phyloP scores from a whole-genome alignment of 768 basidiomycete species.

The Tricholoma furcatifolium region DNA sequence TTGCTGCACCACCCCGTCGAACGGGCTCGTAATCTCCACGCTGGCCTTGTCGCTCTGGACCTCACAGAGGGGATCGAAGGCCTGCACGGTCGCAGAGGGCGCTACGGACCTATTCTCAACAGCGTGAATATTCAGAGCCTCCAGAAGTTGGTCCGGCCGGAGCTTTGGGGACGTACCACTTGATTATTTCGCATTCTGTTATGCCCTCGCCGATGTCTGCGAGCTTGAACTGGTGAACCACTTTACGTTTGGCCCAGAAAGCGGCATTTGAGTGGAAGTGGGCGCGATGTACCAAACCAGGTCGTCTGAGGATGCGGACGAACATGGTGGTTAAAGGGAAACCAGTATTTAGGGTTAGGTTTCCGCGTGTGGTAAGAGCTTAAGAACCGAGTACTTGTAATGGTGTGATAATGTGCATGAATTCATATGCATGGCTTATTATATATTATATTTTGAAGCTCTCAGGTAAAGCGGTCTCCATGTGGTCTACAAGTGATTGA shows the following conservation, averaged over 20 bases:
- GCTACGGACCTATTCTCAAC: constrained; percentile 56
- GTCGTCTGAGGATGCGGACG: constrained; percentile 29
- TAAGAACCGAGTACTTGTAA: constrained; percentile 3
- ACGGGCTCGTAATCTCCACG: constrained; percentile 89
- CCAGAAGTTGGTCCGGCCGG: constrained; percentile 23
- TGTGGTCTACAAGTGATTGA: background rate
- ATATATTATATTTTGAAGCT: background rate
- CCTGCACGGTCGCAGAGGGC: constrained; percentile 45
- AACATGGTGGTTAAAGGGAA: constrained; percentile 28
- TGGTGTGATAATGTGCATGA: too few relatives aligned
- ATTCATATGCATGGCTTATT: background rate
- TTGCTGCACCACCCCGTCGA: constrained; percentile 70
- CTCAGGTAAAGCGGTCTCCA: too few relatives aligned
- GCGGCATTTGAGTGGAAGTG: constrained; percentile 33
- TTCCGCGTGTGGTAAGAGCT: background rate
- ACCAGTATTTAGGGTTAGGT: constrained; percentile 23
- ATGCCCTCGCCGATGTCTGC: constrained; percentile 91
- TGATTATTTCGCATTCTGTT: constrained; percentile 86
- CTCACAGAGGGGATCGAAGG: constrained; percentile 78
- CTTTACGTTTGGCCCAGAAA: constrained; percentile 31
- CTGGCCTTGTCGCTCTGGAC: constrained; percentile 90
- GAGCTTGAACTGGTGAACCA: constrained; percentile 64
- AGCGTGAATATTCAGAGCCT: constrained; percentile 1
- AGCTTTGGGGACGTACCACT: constrained; percentile 56
- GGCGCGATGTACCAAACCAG: constrained; percentile 15